Conservation (phyloP, 345 rosid species). For the Dimocarpus longan region DNA sequence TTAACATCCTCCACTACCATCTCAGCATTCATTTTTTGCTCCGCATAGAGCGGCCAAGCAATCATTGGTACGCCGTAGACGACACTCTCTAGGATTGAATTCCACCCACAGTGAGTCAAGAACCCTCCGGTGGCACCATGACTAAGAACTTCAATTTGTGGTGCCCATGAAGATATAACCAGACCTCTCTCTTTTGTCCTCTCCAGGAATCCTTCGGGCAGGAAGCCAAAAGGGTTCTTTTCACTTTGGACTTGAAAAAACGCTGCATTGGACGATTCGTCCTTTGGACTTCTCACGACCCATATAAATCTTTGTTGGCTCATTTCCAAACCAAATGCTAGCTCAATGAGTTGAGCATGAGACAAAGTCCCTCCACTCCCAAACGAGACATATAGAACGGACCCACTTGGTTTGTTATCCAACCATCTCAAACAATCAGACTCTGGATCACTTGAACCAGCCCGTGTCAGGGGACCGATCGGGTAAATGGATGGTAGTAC, state of each 20-base stretch:
- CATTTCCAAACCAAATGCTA: slow-evolving; percentile 29
- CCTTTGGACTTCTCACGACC: slow-evolving; percentile 24
- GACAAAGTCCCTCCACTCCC: slow-evolving; percentile 37
- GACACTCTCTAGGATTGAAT: slow-evolving; percentile 9
- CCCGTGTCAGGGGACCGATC: slow-evolving; percentile 38
- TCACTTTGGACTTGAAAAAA: background rate
- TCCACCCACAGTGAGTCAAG: slow-evolving; percentile 18
- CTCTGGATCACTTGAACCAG: background rate
- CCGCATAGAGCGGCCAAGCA: slow-evolving; percentile 45
- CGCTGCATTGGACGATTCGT: background rate
- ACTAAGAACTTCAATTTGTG: slow-evolving; percentile 16
- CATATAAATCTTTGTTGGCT: slow-evolving; percentile 31
- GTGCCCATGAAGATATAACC: background rate
- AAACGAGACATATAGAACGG: slow-evolving; percentile 28
- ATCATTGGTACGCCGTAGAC: slow-evolving; percentile 35
- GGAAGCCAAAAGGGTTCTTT: slow-evolving; percentile 14
- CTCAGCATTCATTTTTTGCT: slow-evolving; percentile 41
- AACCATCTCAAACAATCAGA: slow-evolving; percentile 36
- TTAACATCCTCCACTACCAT: slow-evolving; percentile 22
- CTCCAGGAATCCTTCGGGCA: slow-evolving; percentile 34
- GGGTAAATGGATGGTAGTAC: slow-evolving; percentile 35
- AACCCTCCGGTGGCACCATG: background rate
- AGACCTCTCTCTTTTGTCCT: slow-evolving; percentile 23
- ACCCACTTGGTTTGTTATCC: slow-evolving; percentile 28
- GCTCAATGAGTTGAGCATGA: slow-evolving; percentile 16